A percentile compares a stretch with the other conserved stretches of the same genome.
phyloP scores from a whole-genome alignment of 2,329 filamentous ascomycete genomes.

The Sporothrix globosa region DNA sequence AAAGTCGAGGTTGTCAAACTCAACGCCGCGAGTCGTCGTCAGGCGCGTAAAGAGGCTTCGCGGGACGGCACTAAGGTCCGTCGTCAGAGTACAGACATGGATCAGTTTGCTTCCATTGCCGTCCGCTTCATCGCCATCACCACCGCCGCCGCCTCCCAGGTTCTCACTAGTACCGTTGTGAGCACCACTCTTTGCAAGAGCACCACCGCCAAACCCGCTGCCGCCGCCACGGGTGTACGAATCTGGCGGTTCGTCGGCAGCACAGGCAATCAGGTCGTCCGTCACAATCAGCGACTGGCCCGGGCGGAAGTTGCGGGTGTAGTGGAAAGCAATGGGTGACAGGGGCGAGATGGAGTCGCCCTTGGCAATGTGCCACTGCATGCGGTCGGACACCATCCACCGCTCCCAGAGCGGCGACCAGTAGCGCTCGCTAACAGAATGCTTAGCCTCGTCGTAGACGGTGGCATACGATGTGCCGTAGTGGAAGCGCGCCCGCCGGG shows the following conservation, averaged over 20 bases:
- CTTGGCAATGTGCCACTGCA: constrained; percentile 86
- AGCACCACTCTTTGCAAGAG: constrained; percentile 1
- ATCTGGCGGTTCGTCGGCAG: constrained; percentile 66
- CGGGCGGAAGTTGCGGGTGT: constrained; percentile 80
- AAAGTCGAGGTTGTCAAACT: constrained; percentile 82
- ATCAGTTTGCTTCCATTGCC: constrained; percentile 54
- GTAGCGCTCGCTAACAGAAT: constrained; percentile 72
- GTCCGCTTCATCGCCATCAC: constrained; percentile 42
- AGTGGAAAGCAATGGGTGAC: constrained; percentile 78
- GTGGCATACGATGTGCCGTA: constrained; percentile 83
- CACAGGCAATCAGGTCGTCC: constrained; percentile 78
- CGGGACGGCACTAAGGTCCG: constrained; percentile 75
- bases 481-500: constrained; percentile 71
- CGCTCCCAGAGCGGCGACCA: constrained; percentile 80
- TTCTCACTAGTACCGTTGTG: background rate
- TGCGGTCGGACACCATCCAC: constrained; percentile 81
- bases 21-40: constrained; percentile 76
- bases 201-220: background rate
- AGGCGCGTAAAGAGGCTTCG: constrained; percentile 72
- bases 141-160: no score
- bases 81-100: constrained; percentile 79
- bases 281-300: constrained; percentile 77
- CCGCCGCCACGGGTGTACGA: constrained; percentile 53
- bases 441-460: constrained; percentile 75
- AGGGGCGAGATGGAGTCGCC: constrained; percentile 75